Evolutionary conservation across 257 asterid genomes (phyloP), one percentile per base, ranked within the genome.

Genomic region (Fraxinus americana): DNA sequence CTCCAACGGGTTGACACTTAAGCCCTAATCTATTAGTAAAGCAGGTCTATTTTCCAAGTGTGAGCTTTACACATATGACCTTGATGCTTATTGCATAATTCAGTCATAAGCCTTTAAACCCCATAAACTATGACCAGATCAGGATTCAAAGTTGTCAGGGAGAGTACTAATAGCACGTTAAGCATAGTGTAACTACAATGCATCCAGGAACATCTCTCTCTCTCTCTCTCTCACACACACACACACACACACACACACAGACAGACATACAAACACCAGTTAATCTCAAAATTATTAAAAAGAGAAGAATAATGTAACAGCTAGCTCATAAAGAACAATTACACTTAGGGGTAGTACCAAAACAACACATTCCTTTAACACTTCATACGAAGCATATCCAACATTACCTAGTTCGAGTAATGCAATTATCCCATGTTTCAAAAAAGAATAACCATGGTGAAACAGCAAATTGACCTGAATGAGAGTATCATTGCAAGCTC

Each of bases 401-500:
- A 63, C 34, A 25, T 9, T 25, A 3, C 69, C 17, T 27, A 63
- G 8, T 63, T 27, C 27, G 35, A 63, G 69, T 9, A 63, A 27
- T 25, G 27, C 34, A 27, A 63, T 9, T 27, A 9, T 11, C 69
- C 69, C 16, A 23, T 27, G 21, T 12, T 63, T 63, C 35, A 27
- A 63, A 27, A 63, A 25, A 61, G 45, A 59, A 71, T 36, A 67
- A 50, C 14, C 3, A 11, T 2, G 75, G 65, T 2, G 66, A 72
- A 59, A 80, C 48, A 74, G 70, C 69, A 77, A 78, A 77, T 21
- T 71, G 50, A 96, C 99, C 98, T 96, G 97, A 82, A 93, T 89
- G 75, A 96, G 92, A 81, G 94, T 94, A 90, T 93, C 96, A 84
- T 91, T 82, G 80, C 97, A 93, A 84, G 96, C 90, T 25, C 76